Evolutionary conservation across 305 asterid species (phyloP).

Genomic region (Fraxinus latifolia): DNA sequence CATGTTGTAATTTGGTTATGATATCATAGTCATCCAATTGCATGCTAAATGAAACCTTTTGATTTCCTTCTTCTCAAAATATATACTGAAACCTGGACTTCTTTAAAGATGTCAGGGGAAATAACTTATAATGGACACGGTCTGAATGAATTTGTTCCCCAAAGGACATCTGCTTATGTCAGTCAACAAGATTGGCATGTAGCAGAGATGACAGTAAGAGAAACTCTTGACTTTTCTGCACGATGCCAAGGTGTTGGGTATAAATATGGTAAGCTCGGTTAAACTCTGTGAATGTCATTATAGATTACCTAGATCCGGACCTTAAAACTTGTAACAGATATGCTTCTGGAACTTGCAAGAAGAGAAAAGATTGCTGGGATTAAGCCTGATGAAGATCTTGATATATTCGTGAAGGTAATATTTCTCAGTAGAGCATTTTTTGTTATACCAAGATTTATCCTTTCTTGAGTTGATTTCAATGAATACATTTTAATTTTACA

Average conservation of each 20-base stretch:
- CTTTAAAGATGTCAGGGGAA: slow-evolving; percentile 77
- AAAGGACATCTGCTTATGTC: slow-evolving; percentile 81
- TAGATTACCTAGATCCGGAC: slow-evolving; percentile 38
- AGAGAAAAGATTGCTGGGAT: slow-evolving; percentile 81
- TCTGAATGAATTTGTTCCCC: slow-evolving; percentile 84
- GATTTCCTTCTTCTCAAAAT: slow-evolving; percentile 14
- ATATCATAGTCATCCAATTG: slow-evolving; percentile 3
- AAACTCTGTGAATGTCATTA: slow-evolving; percentile 18
- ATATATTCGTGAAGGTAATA: slow-evolving; percentile 81
- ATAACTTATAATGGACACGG: slow-evolving; percentile 88
- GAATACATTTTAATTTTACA: slow-evolving; percentile 23
- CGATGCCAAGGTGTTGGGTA: slow-evolving; percentile 93
- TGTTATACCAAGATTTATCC: not conserved
- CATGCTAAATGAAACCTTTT: slow-evolving; percentile 14
- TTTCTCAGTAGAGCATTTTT: not conserved
- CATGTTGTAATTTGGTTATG: not conserved
- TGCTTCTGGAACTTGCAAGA: slow-evolving; percentile 93
- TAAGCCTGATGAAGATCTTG: slow-evolving; percentile 96
- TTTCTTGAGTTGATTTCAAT: slow-evolving; percentile 2
- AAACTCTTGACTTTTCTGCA: slow-evolving; percentile 81
- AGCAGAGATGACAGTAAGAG: slow-evolving; percentile 96
- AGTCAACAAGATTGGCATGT: slow-evolving; percentile 90
- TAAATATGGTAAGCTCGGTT: slow-evolving; percentile 62
- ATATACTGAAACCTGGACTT: slow-evolving; percentile 34
- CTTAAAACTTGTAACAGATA: slow-evolving; percentile 48